phyloP scores from a whole-genome alignment of 78 protist species.

The Cyanophora paradoxa region DNA sequence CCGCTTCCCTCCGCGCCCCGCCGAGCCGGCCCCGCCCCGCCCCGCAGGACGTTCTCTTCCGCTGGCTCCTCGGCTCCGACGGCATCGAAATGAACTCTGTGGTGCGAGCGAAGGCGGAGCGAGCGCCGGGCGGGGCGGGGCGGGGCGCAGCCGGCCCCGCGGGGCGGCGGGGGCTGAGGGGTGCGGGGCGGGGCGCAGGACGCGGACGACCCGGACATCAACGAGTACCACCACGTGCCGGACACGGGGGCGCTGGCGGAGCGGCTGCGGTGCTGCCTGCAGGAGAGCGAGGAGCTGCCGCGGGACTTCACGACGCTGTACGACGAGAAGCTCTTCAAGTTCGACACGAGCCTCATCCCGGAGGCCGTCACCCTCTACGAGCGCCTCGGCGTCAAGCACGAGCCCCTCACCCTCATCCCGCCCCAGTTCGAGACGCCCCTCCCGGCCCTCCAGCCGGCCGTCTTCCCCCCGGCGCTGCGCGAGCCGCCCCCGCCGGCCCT shows the following conservation, averaged over 20 bases:
- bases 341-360: conserved; percentile 58
- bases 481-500: conserved; percentile 71
- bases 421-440: conserved; percentile 74
- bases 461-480: conserved; percentile 56
- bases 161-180: too few species aligned
- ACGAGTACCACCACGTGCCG: conserved; percentile 52
- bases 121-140: too few species aligned
- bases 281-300: conserved; percentile 47
- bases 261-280: conserved; percentile 37
- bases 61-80: conserved; percentile 18
- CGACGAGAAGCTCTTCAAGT: conserved; percentile 35
- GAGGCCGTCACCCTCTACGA: conserved; percentile 40
- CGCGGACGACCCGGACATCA: conserved; percentile 43
- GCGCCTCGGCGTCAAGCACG: conserved; percentile 46
- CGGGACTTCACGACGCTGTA: conserved; percentile 50
- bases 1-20: too few species aligned
- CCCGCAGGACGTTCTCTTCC: conserved; percentile 9
- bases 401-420: conserved; percentile 68
- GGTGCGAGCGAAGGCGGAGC: too few species aligned
- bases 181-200: too few species aligned
- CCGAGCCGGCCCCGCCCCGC: too few species aligned
- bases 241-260: conserved; percentile 51
- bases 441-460: conserved; percentile 56
- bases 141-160: too few species aligned
- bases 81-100: conserved; percentile 26